Evolutionary conservation across 2,329 filamentous ascomycete genomes (phyloP).

Genomic region (Coniochaeta hoffmannii): DNA sequence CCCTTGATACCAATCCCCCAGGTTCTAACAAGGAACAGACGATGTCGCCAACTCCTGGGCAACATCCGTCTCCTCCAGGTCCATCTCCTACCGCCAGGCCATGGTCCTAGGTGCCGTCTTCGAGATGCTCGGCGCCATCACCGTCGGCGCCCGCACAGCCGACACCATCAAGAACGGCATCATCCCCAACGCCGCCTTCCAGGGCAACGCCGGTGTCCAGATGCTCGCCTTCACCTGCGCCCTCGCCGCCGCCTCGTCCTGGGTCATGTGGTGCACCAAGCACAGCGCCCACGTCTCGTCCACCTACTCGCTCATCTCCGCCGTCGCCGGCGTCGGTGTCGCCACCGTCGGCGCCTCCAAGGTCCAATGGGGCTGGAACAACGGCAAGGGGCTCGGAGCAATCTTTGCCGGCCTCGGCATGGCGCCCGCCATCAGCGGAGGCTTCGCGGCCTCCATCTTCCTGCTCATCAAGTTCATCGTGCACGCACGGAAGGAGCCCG

Average conservation of each 20-base stretch:
- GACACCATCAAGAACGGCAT: conserved; percentile 76
- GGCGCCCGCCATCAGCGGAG: conserved; percentile 59
- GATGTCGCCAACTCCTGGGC: conserved; percentile 84
- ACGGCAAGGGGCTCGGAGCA: conserved; percentile 60
- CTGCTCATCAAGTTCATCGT: conserved; percentile 65
- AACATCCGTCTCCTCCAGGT: conserved; percentile 73
- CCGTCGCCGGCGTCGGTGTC: conserved; percentile 62
- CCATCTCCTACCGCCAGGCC: conserved; percentile 62
- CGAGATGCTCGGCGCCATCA: conserved; percentile 60
- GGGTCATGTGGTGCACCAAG: conserved; percentile 75
- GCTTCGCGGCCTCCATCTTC: conserved; percentile 63
- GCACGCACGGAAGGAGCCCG: conserved; percentile 62
- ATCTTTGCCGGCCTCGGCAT: conserved; percentile 66
- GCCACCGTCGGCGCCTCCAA: conserved; percentile 53
- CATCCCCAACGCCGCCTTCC: conserved; percentile 53
- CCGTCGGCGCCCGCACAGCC: conserved; percentile 62
- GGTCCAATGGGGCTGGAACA: conserved; percentile 65
- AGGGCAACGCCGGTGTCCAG: conserved; percentile 55
- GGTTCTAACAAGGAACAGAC: conserved; percentile 34
- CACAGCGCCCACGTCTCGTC: conserved; percentile 68
- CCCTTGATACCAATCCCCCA: neutral
- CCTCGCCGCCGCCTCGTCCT: conserved; percentile 56
- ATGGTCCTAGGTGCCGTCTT: conserved; percentile 61
- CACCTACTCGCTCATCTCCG: conserved; percentile 60
- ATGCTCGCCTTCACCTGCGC: conserved; percentile 61